phyloP scores from a whole-genome alignment of 805 yeast genomes.

The Ogataea degrootiae region DNA sequence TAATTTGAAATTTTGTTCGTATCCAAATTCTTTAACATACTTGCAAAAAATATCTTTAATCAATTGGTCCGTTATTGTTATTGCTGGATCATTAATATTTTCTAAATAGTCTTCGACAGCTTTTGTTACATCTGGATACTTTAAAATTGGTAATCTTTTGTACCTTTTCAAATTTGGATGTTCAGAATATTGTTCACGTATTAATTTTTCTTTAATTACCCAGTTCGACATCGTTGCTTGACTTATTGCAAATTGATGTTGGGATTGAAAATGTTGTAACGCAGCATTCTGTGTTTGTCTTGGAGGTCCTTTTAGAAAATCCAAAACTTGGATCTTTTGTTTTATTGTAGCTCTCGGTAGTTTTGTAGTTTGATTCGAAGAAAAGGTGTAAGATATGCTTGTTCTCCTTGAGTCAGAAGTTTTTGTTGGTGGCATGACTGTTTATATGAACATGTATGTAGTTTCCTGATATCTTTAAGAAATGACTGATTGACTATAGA shows the following conservation, averaged over 20 bases:
- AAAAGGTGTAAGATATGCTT: not conserved
- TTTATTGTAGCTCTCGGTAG: conserved; percentile 28
- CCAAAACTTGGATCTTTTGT: conserved; percentile 31
- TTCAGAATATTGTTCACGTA: conserved; percentile 19
- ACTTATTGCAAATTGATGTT: conserved; percentile 26
- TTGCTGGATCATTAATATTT: conserved; percentile 10
- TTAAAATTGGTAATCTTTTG: conserved; percentile 29
- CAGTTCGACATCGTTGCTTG: conserved; percentile 34
- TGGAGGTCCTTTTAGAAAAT: conserved; percentile 30
- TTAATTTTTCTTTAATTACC: conserved; percentile 21
- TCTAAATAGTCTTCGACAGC: conserved; percentile 28
- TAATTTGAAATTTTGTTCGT: conserved; percentile 19
- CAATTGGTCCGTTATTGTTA: conserved; percentile 23
- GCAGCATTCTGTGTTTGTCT: conserved; percentile 24
- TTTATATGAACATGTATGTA: too few relatives aligned
- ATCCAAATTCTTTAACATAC: conserved; percentile 18
- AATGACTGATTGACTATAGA: too few relatives aligned
- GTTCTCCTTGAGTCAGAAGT: too few relatives aligned
- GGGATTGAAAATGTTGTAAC: conserved; percentile 19
- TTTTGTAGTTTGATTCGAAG: conserved; percentile 1
- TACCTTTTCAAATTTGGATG: conserved; percentile 27
- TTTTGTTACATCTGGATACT: conserved; percentile 30
- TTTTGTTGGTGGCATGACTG: too few relatives aligned
- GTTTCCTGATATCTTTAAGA: too few relatives aligned
- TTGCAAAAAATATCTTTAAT: conserved; percentile 17